Evolutionary conservation across 2,329 filamentous ascomycete genomes (phyloP), one percentile per base, ranked within the genome.

Genomic region (Chaetothyriales sp.): DNA sequence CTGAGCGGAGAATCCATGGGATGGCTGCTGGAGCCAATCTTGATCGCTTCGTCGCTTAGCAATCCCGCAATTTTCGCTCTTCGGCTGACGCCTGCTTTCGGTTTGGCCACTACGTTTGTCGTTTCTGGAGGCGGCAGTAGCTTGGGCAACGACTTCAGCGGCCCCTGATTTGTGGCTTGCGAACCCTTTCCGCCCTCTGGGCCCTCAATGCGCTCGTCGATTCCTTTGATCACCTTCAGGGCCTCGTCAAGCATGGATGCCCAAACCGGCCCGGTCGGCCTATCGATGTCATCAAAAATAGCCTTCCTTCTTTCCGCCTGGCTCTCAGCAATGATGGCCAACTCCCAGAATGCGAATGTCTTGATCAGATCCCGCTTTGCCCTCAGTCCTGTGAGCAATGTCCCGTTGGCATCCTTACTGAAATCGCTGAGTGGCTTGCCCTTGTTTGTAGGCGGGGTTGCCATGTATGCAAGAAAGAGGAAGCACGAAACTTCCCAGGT

Each of bases 371-470:
- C 75, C 66, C 90, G 92, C 69, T 89, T 92, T 58, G 83, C 83
- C 65, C 83, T 89, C 46, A 97, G 67, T 0, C 90, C 90, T 52
- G 82, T 88, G 47, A 97, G 67, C 25, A 97, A 73, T 64, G 86
- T 95, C 37, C 88, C 89, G 62, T 95, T 97, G 0, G 90, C 87
- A 66, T 95, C 89, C 63, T 86, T 92, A 15, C 88, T 86, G 59
- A 90, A 86, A 18, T 78, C 77, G 0, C 88, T 95, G 51, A 97
- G 77, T 3, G 89, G 89, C 61, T 83, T 78, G n/a, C 78, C 83
- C 59, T 86, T 86, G 71, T 94, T 95, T 50, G 94, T 65, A 0
- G 90, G 90, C 60, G 85, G 81, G 65, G 85, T 83, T 22, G 82
- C 80, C 63, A 95, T 79, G 66, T 88, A 89, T n/a, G 82, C 69